Evolutionary conservation across 257 asterid genomes (phyloP), one percentile per base, ranked within the genome.

Genomic region (Ilex aquifolium): DNA sequence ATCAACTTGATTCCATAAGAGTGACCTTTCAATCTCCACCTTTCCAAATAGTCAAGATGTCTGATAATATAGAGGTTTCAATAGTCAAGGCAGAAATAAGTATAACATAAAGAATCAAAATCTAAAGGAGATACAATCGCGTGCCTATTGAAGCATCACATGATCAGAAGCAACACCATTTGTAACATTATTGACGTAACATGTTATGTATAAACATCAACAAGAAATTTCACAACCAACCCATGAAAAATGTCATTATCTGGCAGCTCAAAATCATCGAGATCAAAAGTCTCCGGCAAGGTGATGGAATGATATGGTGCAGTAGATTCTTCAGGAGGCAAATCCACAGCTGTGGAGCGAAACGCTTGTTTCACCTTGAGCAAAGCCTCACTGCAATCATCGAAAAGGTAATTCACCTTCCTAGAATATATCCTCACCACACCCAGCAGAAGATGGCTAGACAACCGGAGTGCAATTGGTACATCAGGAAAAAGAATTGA

Each of bases 271-370:
- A 93, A 93, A 80, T 90, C 97, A 80, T 93, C 99, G 62, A 93
- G 99, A 72, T 93, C 97, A 75, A 93, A 93, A 13, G 95, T 90
- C 80, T 93, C 99, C 1, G 99, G 99, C 83, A 93, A 75, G 39
- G 99, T 90, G 78, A 93, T 90, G 61, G 99, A 90, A 77, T 93
- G 92, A 74, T 93, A 93, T 40, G 99, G 99, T 10, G 99, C 99
- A 82, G 86, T 93, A 15, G 99, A 85, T 74, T 93, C 88, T 85
- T 93, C 99, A 16, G 97, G 99, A 16, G 97, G 99, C 63, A 93
- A 79, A 80, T 93, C 99, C 69, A 93, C 99, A 67, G 96, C 92
- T 66, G 99, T 77, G 65, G 96, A 84, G 61, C 99, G 99, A 76
- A 93, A 93, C 56, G 99, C 99, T 78, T 93, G 99, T 81, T 90